Base-by-base conservation (phyloP, 805 yeast genomes). In the Saturnispora halmiae region DNA sequence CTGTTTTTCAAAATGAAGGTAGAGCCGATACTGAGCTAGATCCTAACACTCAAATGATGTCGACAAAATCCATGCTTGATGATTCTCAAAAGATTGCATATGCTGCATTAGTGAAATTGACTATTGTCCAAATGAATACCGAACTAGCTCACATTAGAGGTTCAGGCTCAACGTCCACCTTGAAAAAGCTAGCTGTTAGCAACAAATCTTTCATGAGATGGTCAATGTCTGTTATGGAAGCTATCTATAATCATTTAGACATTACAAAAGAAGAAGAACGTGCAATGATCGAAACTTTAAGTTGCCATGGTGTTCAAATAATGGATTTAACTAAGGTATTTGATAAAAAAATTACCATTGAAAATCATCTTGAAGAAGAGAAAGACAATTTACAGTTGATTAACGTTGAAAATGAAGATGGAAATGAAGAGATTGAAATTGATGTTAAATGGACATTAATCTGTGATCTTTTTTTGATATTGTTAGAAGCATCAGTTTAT, bases 381-480 rank as follows among this genome's bases (percentile, higher is more conserved):
- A 37, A 43, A 3, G 38, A 30, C 2, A 42, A 46, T 33, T 43
- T 46, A 9, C 49, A 51, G 19, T 40, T 49, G 4, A 51, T 52
- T 18, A 51, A 48, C 30, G 33, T 50, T 25, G 42, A 49, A 14
- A 61, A 61, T 15, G 50, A 64, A 1, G 58, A 59, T 14, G 47
- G 56, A n/a, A 52, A 59, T 11, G 27, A 45, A 6, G 34, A 41
- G n/a, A 47, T 80, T 6, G 75, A 79, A 21, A 70, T 83, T 41
- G 96, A 88, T 52, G 72, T 92, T 18, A 75, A 88, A 24, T 94
- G 98, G 98, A 88, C 96, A 0, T 73, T 90, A 11, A 65, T 92
- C 5, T 94, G 98, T 62, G 98, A 92, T 57, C 63, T 92, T 35
- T 90, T 90, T 54, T 65, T 92, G 31, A 69, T 84, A 8, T 65